A percentile compares a stretch with the other conserved stretches of the same genome.
These are phyloP conservation scores for Ophiognomonia clavigignenti-juglandacearum DNA, from an alignment of 2,329 filamentous ascomycete genomes.

Conservation along the genomic window DNA sequence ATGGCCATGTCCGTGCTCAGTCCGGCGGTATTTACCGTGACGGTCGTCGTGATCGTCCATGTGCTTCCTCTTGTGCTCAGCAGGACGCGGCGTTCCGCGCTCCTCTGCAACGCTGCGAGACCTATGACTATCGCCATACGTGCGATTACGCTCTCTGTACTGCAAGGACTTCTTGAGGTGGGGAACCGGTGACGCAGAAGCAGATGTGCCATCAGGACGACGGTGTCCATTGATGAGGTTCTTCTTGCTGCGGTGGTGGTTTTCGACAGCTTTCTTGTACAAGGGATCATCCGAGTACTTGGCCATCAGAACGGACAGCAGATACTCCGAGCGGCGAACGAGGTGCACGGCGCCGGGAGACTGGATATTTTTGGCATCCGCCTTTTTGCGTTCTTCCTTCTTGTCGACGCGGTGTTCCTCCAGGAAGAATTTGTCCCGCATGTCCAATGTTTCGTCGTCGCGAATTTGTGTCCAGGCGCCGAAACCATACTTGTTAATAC, in stretches of 20 bases:
- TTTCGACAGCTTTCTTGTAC: slow-evolving; percentile 77
- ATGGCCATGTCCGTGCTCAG: slow-evolving; percentile 39
- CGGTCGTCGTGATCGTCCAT: slow-evolving; percentile 48
- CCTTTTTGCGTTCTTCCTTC: slow-evolving; percentile 84
- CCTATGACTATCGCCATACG: slow-evolving; percentile 44
- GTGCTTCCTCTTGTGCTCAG: slow-evolving; percentile 58
- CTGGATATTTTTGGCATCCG: slow-evolving; percentile 74
- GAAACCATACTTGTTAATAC: slow-evolving; percentile 89
- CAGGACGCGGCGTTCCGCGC: slow-evolving; percentile 41
- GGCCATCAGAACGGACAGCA: slow-evolving; percentile 87
- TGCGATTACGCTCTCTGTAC: slow-evolving; percentile 42
- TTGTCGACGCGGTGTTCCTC: slow-evolving; percentile 98
- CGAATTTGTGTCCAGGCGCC: slow-evolving; percentile 94
- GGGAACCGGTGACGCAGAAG: slow-evolving; percentile 69
- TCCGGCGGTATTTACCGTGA: slow-evolving; percentile 45
- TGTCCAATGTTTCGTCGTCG: slow-evolving; percentile 80
- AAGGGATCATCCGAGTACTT: slow-evolving; percentile 74
- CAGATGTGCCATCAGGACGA: slow-evolving; percentile 52
- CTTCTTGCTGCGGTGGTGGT: slow-evolving; percentile 93
- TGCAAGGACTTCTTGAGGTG: slow-evolving; percentile 42
- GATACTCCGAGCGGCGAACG: slow-evolving; percentile 88
- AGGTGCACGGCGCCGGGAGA: slow-evolving; percentile 97
- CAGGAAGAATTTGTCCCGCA: slow-evolving; percentile 88
- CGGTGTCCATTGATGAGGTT: slow-evolving; percentile 62
- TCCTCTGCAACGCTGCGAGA: slow-evolving; percentile 48